phyloP scores from a whole-genome alignment of 352 stramenopile genomes.

The Phytophthora podocarpi region DNA sequence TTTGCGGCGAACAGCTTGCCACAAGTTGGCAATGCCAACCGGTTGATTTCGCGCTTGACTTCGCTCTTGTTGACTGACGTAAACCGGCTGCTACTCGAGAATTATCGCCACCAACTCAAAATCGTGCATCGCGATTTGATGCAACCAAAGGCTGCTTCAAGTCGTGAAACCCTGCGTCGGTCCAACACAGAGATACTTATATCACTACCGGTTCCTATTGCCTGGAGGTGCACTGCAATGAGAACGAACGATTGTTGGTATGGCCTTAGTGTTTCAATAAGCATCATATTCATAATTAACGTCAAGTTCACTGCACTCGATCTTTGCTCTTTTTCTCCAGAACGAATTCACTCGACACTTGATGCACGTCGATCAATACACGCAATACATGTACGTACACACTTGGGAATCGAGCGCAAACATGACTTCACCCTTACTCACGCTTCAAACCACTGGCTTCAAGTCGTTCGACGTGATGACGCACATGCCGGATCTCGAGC shows the following conservation, averaged over 20 bases:
- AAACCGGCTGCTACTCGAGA: constrained; percentile 10
- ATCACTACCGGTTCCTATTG: no score
- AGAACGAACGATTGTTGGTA: neutral
- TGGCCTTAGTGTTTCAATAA: neutral
- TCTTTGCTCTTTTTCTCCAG: neutral
- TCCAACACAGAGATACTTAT: no score
- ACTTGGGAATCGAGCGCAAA: neutral
- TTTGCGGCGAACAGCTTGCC: no score
- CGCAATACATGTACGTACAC: constrained; percentile 16
- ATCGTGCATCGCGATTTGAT: neutral
- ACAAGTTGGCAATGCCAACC: no score
- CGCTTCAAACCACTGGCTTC: constrained; percentile 36
- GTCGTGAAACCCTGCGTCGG: no score
- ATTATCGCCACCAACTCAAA: constrained; percentile 9
- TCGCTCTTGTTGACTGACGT: neutral
- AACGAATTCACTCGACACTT: neutral
- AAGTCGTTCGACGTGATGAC: constrained; percentile 56
- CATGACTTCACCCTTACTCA: constrained; percentile 21
- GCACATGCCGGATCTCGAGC: constrained; percentile 64
- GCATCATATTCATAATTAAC: constrained; percentile 15
- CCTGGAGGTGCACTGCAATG: no score
- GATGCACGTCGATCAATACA: constrained; percentile 4
- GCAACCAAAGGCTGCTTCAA: no score
- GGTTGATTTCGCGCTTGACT: no score
- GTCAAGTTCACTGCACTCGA: neutral